phyloP scores from a whole-genome alignment of 148 eudicot species.

The Dysphania ambrosioides region DNA sequence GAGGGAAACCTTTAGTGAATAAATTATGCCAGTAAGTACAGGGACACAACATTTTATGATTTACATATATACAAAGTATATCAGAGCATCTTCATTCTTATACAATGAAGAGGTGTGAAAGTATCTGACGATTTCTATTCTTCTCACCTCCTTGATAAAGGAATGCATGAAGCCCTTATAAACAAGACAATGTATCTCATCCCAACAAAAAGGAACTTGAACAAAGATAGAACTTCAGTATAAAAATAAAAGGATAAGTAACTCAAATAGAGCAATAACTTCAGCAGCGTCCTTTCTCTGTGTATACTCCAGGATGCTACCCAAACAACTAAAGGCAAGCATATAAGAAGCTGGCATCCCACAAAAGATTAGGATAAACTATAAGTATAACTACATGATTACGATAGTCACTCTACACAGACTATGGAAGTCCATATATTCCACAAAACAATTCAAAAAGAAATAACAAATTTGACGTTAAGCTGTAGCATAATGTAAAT shows the following conservation, averaged over 20 bases:
- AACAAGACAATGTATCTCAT: neutral
- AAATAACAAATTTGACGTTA: neutral
- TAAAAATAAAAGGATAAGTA: conserved; percentile 3
- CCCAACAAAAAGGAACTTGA: neutral
- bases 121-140: neutral
- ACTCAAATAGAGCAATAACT: conserved; percentile 70
- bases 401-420: neutral
- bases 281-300: conserved; percentile 81
- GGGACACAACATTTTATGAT: conserved; percentile 1
- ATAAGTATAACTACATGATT: neutral
- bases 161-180: neutral
- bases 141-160: neutral
- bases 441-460: neutral
- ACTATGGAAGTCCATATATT: neutral
- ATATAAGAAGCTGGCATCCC: conserved; percentile 13
- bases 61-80: neutral
- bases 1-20: neutral
- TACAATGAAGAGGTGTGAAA: neutral
- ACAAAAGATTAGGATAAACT: neutral
- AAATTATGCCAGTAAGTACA: neutral
- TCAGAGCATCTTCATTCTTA: conserved; percentile 1
- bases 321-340: conserved; percentile 37
- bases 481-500: neutral
- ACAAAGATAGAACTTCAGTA: neutral
- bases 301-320: conserved; percentile 88